Percentiles rank a stretch among this genome's conserved stretches.
Conservation (phyloP, 2,329 filamentous ascomycete genomes). For the Fonsecaea monophora region DNA sequence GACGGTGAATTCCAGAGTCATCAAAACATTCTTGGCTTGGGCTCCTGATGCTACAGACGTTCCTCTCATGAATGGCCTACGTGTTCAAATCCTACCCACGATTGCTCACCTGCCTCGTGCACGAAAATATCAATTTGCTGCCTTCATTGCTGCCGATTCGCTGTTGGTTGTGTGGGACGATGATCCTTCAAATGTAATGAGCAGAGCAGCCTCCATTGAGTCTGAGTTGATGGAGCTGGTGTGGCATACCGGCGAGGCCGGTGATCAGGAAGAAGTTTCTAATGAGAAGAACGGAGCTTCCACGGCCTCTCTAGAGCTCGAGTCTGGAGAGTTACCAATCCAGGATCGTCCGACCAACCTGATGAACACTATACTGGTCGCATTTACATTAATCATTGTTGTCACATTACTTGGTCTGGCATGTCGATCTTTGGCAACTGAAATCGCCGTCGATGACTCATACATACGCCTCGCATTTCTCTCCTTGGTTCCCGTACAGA, state of each 20-base stretch:
- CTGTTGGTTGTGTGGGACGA: slow-evolving; percentile 84
- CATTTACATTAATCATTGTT: slow-evolving; percentile 70
- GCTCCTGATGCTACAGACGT: slow-evolving; percentile 76
- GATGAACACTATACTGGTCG: slow-evolving; percentile 72
- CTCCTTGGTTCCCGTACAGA: slow-evolving; percentile 70
- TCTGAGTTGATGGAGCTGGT: slow-evolving; percentile 78
- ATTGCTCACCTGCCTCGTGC: slow-evolving; percentile 73
- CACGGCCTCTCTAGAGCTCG: slow-evolving; percentile 68
- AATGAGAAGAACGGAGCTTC: slow-evolving; percentile 59
- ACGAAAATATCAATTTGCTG: slow-evolving; percentile 79
- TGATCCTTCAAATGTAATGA: slow-evolving; percentile 72
- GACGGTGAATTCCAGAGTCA: slow-evolving; percentile 80
- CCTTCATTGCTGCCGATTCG: slow-evolving; percentile 74
- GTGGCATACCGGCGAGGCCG: slow-evolving; percentile 66
- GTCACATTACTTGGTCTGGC: slow-evolving; percentile 72
- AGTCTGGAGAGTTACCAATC: slow-evolving; percentile 70
- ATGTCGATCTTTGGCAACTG: slow-evolving; percentile 71
- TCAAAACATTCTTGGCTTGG: slow-evolving; percentile 78
- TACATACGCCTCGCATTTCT: slow-evolving; percentile 71
- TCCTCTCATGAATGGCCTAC: slow-evolving; percentile 76
- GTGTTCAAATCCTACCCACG: slow-evolving; percentile 75
- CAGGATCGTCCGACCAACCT: slow-evolving; percentile 72
- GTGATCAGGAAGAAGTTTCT: slow-evolving; percentile 59
- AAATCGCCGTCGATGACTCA: slow-evolving; percentile 68
- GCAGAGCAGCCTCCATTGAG: slow-evolving; percentile 74